These are phyloP conservation scores for Apiotrichum mycotoxinovorans DNA, from an alignment of 1,284 basidiomycete genomes.

Conservation along the genomic window DNA sequence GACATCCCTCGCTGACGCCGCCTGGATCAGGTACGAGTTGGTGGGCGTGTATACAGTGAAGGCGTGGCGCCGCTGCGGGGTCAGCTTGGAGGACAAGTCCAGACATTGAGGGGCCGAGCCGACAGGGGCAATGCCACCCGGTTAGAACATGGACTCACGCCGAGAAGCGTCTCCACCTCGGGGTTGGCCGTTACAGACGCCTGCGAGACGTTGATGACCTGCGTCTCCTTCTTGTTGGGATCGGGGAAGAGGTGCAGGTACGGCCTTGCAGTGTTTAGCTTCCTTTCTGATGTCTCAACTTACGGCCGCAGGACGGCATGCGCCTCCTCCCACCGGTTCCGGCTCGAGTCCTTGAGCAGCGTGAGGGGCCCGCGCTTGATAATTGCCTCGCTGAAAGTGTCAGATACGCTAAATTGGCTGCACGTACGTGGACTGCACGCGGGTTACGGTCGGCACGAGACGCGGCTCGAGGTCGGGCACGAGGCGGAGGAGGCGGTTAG, in stretches of 20 bases:
- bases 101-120: neutral
- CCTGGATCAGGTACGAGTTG: constrained; percentile 82
- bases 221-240: constrained; percentile 73
- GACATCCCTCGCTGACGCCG: constrained; percentile 72
- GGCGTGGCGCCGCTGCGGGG: constrained; percentile 66
- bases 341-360: constrained; percentile 72
- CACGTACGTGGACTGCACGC: neutral
- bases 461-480: constrained; percentile 49
- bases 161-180: constrained; percentile 78
- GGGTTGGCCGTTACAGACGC: constrained; percentile 82
- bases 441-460: constrained; percentile 35
- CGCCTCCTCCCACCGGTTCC: constrained; percentile 73
- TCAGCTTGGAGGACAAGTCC: neutral
- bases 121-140: no score
- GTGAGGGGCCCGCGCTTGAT: constrained; percentile 79
- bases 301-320: constrained; percentile 88
- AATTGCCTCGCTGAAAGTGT: constrained; percentile 62
- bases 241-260: constrained; percentile 83
- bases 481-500: constrained; percentile 53
- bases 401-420: neutral
- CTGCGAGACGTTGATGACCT: constrained; percentile 75
- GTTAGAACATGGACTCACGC: constrained; percentile 56
- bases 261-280: constrained; percentile 57
- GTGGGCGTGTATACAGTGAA: constrained; percentile 85
- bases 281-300: constrained; percentile 20